Evolutionary conservation across 306 rosid genomes (phyloP).

Genomic region (Vicia faba): DNA sequence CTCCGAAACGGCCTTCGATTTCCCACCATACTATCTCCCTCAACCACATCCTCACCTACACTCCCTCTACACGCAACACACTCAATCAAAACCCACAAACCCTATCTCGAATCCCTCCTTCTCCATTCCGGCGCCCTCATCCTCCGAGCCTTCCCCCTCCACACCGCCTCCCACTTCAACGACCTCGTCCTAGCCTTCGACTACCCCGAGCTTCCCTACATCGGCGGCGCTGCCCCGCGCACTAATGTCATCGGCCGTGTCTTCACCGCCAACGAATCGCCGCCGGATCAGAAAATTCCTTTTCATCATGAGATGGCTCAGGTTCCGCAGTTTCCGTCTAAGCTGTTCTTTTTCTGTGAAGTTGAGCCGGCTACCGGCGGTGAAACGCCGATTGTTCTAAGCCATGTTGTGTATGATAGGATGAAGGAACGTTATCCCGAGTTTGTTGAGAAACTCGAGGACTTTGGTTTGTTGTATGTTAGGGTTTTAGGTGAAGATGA

Average conservation of each 20-base stretch:
- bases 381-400: constrained; percentile 86
- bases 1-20: constrained; percentile 50
- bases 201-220: constrained; percentile 82
- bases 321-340: constrained; percentile 85
- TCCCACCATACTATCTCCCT: constrained; percentile 54
- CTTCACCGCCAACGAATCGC: constrained; percentile 89
- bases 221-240: constrained; percentile 87
- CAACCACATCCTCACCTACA: constrained; percentile 18
- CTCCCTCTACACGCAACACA: constrained; percentile 37
- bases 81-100: constrained; percentile 52
- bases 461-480: constrained; percentile 68
- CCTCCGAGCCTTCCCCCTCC: constrained; percentile 59
- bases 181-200: constrained; percentile 75
- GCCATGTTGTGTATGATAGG: constrained; percentile 73
- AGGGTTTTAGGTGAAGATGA: constrained; percentile 78
- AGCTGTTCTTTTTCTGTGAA: constrained; percentile 83
- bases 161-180: constrained; percentile 71
- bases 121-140: constrained; percentile 71
- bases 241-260: constrained; percentile 79
- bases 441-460: constrained; percentile 69
- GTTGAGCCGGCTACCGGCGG: constrained; percentile 80
- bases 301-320: constrained; percentile 94
- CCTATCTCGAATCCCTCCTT: constrained; percentile 51
- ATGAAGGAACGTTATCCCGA: constrained; percentile 73
- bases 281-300: constrained; percentile 85